Percentiles rank a stretch among this genome's conserved stretches.
phyloP scores from a whole-genome alignment of 768 basidiomycete species.

The Collybiopsis confluens region DNA sequence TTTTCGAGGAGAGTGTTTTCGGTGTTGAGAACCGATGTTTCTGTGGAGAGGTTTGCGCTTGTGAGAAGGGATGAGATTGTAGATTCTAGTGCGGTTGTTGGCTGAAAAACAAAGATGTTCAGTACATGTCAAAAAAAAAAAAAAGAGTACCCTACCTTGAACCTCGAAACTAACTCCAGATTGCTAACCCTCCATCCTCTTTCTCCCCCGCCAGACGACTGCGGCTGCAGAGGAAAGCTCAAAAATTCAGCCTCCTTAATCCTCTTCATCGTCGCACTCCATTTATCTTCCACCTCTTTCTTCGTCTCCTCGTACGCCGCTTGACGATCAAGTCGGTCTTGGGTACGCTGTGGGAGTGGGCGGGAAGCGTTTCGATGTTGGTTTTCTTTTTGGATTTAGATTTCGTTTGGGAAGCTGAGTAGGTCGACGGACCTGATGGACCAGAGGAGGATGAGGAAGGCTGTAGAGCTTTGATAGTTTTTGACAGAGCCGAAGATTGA shows the following conservation, averaged over 20 bases:
- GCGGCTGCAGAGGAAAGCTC: slow-evolving; percentile 85
- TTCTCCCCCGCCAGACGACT: slow-evolving; percentile 45
- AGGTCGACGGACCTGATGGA: slow-evolving; percentile 43
- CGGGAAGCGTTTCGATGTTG: slow-evolving; percentile 63
- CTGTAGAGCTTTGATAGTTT: slow-evolving; percentile 58
- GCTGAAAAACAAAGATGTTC: slow-evolving; percentile 35
- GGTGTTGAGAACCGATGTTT: slow-evolving; percentile 46
- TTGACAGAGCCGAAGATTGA: slow-evolving; percentile 63
- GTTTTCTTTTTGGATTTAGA: slow-evolving; percentile 51
- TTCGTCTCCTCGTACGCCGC: slow-evolving; percentile 95
- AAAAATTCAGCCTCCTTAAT: slow-evolving; percentile 90
- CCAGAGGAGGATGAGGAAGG: slow-evolving; percentile 16
- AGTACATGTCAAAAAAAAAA: neutral
- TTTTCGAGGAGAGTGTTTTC: slow-evolving; percentile 74
- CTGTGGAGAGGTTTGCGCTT: slow-evolving; percentile 64
- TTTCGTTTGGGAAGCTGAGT: no score
- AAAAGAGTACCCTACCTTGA: slow-evolving; percentile 50
- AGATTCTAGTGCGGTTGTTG: slow-evolving; percentile 79
- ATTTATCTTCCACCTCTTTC: slow-evolving; percentile 88
- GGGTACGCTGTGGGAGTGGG: slow-evolving; percentile 84
- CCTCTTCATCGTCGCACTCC: slow-evolving; percentile 87
- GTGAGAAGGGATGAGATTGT: slow-evolving; percentile 79
- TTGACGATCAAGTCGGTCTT: slow-evolving; percentile 87
- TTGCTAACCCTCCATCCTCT: no score
- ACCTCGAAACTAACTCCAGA: slow-evolving; percentile 75